These are phyloP conservation scores for Lupinus albus DNA, from an alignment of 306 rosid species.

Conservation along the genomic window DNA sequence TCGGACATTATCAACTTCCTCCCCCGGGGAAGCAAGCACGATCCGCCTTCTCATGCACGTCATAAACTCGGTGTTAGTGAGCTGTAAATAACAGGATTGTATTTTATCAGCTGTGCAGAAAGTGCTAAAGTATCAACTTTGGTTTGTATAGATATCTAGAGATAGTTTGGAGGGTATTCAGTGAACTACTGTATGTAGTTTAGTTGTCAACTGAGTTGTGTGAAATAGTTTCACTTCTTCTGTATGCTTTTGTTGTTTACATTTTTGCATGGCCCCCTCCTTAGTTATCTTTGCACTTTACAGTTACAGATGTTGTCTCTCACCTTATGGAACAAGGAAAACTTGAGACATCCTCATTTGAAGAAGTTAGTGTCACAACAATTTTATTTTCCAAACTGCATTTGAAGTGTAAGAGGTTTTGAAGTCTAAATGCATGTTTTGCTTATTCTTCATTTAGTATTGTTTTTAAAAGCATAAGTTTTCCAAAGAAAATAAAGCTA, in stretches of 20 bases:
- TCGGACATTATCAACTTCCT: conserved; percentile 48
- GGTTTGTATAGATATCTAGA: conserved; percentile 51
- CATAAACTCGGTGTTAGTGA: conserved; percentile 62
- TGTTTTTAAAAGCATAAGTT: not conserved
- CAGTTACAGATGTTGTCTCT: conserved; percentile 8
- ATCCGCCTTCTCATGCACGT: conserved; percentile 75
- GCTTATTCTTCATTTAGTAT: not conserved
- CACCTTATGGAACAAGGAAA: conserved; percentile 25
- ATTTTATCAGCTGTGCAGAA: conserved; percentile 39
- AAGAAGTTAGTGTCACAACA: conserved; percentile 9
- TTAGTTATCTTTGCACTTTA: not conserved
- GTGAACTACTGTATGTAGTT: conserved; percentile 25
- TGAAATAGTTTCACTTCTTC: conserved; percentile 44
- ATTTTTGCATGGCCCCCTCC: conserved; percentile 7
- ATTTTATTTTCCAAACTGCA: conserved; percentile 33
- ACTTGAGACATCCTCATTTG: not conserved
- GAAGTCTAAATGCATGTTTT: not conserved
- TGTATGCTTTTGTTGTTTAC: conserved; percentile 27
- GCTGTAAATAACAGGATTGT: conserved; percentile 63
- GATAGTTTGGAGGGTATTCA: conserved; percentile 34
- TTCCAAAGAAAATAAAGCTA: not conserved
- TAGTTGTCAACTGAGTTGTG: conserved; percentile 40
- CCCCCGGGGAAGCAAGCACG: conserved; percentile 58
- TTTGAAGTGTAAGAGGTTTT: not conserved
- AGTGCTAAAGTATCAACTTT: conserved; percentile 33